A percentile compares a stretch with the other conserved stretches of the same genome.
phyloP scores from a whole-genome alignment of 441 rosid genomes.

The Geranium incanum region DNA sequence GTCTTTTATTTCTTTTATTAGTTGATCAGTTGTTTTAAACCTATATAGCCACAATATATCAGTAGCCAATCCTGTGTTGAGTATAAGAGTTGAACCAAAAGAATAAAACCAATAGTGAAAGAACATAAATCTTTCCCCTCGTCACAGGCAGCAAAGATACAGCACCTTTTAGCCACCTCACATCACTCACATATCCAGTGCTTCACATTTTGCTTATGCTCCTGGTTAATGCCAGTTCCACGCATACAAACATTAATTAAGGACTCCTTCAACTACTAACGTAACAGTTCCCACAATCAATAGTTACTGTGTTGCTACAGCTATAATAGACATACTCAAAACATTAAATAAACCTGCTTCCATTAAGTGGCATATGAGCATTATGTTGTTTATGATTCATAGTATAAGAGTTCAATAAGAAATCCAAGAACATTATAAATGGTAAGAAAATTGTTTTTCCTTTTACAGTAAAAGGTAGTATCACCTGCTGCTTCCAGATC shows the following conservation, averaged over 20 bases:
- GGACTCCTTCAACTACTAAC: too few species aligned
- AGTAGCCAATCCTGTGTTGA: not conserved
- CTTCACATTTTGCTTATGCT: too few species aligned
- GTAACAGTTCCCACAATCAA: not conserved
- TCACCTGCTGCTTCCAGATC: conserved; percentile 96
- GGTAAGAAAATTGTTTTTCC: not conserved
- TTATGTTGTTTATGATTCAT: not conserved
- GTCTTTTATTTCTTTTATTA: not conserved
- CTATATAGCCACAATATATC: not conserved
- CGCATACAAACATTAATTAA: too few species aligned
- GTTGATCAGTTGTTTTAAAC: not conserved
- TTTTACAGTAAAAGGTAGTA: conserved; percentile 25
- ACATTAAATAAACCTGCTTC: not conserved
- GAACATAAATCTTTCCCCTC: not conserved
- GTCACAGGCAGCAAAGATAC: not conserved
- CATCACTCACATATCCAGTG: too few species aligned
- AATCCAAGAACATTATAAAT: not conserved
- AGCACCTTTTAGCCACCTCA: not conserved
- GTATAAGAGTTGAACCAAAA: not conserved
- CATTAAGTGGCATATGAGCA: not conserved
- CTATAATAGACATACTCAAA: not conserved
- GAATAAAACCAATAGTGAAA: not conserved
- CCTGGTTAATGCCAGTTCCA: too few species aligned
- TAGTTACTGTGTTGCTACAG: not conserved
- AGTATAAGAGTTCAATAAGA: not conserved